Conservation (phyloP, 345 rosid genomes). For the Eutrema heterophyllum region DNA sequence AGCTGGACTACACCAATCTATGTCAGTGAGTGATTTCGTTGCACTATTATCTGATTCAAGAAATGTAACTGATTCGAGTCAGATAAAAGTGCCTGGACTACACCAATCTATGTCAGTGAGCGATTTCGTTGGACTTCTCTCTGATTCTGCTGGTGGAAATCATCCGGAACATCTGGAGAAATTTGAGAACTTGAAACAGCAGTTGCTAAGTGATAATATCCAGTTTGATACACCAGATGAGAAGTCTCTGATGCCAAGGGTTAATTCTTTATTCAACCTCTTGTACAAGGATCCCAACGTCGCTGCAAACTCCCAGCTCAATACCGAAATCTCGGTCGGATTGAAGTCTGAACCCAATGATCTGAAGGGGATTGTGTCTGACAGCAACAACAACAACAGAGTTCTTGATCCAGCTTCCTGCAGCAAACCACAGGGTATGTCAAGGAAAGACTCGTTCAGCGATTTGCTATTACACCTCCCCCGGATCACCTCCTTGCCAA, state of each 20-base stretch:
- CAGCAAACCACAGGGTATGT: conserved; percentile 62
- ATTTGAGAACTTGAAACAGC: conserved; percentile 78
- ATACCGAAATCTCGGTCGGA: conserved; percentile 38
- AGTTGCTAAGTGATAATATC: conserved; percentile 66
- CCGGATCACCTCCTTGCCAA: conserved; percentile 82
- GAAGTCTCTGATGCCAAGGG: conserved; percentile 94
- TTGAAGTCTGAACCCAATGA: conserved; percentile 34
- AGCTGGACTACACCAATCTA: conserved; percentile 71
- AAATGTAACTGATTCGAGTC: conserved; percentile 59
- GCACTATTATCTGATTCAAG: conserved; percentile 39
- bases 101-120: conserved; percentile 85
- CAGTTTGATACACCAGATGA: conserved; percentile 78
- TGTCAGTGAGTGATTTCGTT: conserved; percentile 85
- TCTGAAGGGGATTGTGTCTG: conserved; percentile 31
- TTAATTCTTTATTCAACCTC: conserved; percentile 92
- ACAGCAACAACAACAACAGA: conserved; percentile 28
- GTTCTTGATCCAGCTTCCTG: conserved; percentile 46
- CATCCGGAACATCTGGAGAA: conserved; percentile 47
- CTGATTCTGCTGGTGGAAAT: conserved; percentile 62
- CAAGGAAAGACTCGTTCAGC: conserved; percentile 82
- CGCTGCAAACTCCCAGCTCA: conserved; percentile 48
- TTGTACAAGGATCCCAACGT: conserved; percentile 65
- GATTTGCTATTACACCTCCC: conserved; percentile 89
- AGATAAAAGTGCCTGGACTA: conserved; percentile 83
- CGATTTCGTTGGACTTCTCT: conserved; percentile 74